phyloP scores from a whole-genome alignment of 345 rosid genomes.

The Corymbia maculata region DNA sequence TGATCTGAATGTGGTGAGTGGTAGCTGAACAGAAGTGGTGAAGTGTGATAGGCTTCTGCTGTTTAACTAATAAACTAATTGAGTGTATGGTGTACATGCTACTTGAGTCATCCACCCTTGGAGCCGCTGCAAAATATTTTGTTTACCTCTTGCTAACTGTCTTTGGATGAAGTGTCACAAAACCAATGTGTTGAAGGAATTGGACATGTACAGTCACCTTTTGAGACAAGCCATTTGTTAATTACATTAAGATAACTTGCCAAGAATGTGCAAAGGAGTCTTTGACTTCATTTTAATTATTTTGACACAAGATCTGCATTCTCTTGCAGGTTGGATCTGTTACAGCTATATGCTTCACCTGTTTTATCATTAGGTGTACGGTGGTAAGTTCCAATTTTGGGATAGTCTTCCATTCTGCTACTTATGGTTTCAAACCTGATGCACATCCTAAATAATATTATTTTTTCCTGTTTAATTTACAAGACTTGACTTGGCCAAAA shows the following conservation, averaged over 20 bases:
- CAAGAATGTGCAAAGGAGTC: neutral
- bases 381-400: slow-evolving; percentile 50
- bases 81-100: neutral
- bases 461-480: neutral
- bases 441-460: neutral
- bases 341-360: slow-evolving; percentile 91
- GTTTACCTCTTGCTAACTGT: neutral
- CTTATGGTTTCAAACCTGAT: neutral
- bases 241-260: neutral
- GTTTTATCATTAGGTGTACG: slow-evolving; percentile 86
- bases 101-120: neutral
- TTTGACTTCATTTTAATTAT: neutral
- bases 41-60: neutral
- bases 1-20: neutral
- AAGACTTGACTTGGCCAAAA: neutral
- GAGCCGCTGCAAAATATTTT: neutral
- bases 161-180: neutral
- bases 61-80: neutral
- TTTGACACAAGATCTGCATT: neutral
- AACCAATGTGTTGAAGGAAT: neutral
- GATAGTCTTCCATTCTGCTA: neutral
- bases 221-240: neutral
- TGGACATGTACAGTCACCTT: neutral
- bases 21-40: neutral
- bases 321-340: slow-evolving; percentile 91